phyloP scores from a whole-genome alignment of 495 filamentous ascomycete species.

The Aspergillus sparsus region DNA sequence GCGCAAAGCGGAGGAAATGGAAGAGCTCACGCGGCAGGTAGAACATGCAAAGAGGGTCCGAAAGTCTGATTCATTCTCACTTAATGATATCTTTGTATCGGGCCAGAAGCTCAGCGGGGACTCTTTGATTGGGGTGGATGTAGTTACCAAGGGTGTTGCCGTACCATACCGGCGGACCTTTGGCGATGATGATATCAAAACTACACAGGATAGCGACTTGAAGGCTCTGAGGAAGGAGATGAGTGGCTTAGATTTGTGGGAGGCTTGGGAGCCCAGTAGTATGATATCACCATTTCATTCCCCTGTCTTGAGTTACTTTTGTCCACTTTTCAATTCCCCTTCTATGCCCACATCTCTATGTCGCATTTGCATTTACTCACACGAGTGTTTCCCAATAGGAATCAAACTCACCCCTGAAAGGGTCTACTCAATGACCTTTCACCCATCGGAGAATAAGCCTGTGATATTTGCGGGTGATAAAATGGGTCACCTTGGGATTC shows the following conservation, averaged over 20 bases:
- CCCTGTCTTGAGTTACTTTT: neutral
- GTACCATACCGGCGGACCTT: slow-evolving; percentile 82
- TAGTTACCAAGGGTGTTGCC: slow-evolving; percentile 66
- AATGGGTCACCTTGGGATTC: slow-evolving; percentile 88
- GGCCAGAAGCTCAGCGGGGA: slow-evolving; percentile 62
- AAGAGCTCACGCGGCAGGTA: slow-evolving; percentile 58
- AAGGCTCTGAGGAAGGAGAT: slow-evolving; percentile 78
- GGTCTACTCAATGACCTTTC: slow-evolving; percentile 85
- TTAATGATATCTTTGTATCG: slow-evolving; percentile 76
- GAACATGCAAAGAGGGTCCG: slow-evolving; percentile 71
- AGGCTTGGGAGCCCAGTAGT: slow-evolving; percentile 77
- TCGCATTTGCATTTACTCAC: slow-evolving; percentile 10
- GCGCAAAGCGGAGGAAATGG: slow-evolving; percentile 75
- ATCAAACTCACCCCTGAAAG: slow-evolving; percentile 94
- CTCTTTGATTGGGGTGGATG: slow-evolving; percentile 49
- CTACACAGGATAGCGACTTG: slow-evolving; percentile 75
- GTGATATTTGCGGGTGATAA: slow-evolving; percentile 97
- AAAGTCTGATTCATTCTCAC: slow-evolving; percentile 67
- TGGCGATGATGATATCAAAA: slow-evolving; percentile 74
- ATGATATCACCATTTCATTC: slow-evolving; percentile 22
- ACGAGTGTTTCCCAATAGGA: slow-evolving; percentile 45
- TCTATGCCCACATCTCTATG: no score
- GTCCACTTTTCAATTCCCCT: neutral
- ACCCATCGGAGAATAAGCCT: slow-evolving; percentile 80
- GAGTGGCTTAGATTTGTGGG: slow-evolving; percentile 77